Evolutionary conservation across 371 early-diverging fungal genomes (phyloP).

Genomic region (Nosema muscidifuracis): DNA sequence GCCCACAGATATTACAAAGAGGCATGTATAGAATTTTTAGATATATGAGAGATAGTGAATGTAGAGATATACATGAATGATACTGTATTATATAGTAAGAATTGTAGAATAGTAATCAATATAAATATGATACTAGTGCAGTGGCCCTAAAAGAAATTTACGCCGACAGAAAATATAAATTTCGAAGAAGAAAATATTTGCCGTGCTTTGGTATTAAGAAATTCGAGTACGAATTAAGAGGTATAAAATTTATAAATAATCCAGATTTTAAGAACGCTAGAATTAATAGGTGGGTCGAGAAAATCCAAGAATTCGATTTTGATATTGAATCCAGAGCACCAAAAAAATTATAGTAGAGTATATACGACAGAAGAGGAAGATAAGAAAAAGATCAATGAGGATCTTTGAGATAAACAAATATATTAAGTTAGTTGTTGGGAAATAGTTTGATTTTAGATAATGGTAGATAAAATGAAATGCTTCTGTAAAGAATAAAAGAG

Average conservation of each 20-base stretch:
- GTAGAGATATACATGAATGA: conserved; percentile 21
- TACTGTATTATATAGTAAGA: conserved; percentile 19
- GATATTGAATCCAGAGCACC: conserved; percentile 31
- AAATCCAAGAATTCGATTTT: conserved; percentile 33
- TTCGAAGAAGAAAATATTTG: conserved; percentile 45
- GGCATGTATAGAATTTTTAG: conserved; percentile 37
- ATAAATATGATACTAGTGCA: conserved; percentile 9
- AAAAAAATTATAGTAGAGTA: conserved; percentile 32
- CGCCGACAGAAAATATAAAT: conserved; percentile 26
- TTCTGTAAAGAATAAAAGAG: background rate
- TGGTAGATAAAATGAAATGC: background rate
- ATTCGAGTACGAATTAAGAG: conserved; percentile 41
- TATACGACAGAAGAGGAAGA: conserved; percentile 1
- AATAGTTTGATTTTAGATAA: background rate
- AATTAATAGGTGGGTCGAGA: conserved; percentile 38
- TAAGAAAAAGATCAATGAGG: background rate
- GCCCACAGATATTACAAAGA: conserved; percentile 23
- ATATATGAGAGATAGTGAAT: conserved; percentile 3
- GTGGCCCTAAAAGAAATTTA: conserved; percentile 28
- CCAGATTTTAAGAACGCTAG: conserved; percentile 4
- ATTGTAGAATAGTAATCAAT: conserved; percentile 24
- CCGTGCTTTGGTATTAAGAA: conserved; percentile 31
- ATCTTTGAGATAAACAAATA: background rate
- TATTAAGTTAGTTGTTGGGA: background rate
- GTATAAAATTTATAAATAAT: conserved; percentile 46